These are phyloP conservation scores for Paecilomyces variotii DNA, from an alignment of 2,329 filamentous ascomycete species.

Conservation along the genomic window DNA sequence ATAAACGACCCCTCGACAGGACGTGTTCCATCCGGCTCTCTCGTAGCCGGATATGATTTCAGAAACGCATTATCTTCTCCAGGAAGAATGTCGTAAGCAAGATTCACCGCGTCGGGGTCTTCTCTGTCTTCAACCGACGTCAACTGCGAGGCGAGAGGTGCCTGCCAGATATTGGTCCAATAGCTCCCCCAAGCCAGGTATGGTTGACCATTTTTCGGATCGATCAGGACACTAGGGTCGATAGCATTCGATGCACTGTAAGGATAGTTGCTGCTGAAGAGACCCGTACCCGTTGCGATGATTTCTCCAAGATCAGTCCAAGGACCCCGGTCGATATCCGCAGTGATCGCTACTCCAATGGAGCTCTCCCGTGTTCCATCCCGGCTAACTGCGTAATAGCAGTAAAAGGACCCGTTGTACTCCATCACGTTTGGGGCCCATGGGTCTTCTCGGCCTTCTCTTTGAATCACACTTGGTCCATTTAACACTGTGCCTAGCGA, in stretches of 20 bases:
- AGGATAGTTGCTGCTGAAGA: constrained; percentile 15
- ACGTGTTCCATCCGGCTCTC: background rate
- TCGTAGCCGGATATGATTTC: background rate
- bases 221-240: constrained; percentile 47
- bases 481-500: constrained; percentile 18
- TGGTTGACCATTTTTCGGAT: constrained; percentile 23
- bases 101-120: constrained; percentile 17
- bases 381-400: constrained; percentile 57
- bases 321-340: constrained; percentile 23
- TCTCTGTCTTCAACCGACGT: constrained; percentile 12
- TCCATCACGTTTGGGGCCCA: constrained; percentile 55
- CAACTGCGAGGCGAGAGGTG: constrained; percentile 35
- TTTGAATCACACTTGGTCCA: constrained; percentile 23
- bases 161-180: constrained; percentile 59
- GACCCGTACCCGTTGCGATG: constrained; percentile 24
- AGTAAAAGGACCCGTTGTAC: constrained; percentile 52
- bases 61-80: background rate
- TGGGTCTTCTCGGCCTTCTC: constrained; percentile 22
- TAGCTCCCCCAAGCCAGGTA: constrained; percentile 59
- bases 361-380: constrained; percentile 55
- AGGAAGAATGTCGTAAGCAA: constrained; percentile 12
- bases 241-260: constrained; percentile 51
- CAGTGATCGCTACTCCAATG: constrained; percentile 51
- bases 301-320: constrained; percentile 28
- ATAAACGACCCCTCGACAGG: constrained; percentile 30